These are phyloP conservation scores for Candida ponderosae DNA, from an alignment of 805 yeast genomes.

Conservation along the genomic window DNA sequence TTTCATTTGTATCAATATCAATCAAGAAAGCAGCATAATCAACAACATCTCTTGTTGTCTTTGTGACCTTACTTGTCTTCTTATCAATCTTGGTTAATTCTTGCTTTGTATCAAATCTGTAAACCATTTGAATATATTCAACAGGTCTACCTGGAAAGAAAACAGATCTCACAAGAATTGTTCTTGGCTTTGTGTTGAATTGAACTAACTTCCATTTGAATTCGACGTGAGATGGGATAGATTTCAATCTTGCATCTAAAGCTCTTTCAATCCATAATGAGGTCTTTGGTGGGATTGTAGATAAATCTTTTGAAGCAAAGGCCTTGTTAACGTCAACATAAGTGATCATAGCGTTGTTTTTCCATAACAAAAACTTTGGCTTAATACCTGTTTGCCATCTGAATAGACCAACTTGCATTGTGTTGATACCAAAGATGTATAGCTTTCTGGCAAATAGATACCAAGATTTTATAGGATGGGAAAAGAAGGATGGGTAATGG, in stretches of 20 bases:
- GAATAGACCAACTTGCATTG: constrained; percentile 56
- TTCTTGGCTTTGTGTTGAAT: constrained; percentile 64
- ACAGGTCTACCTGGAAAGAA: constrained; percentile 49
- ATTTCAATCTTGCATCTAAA: constrained; percentile 39
- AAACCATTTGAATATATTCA: constrained; percentile 51
- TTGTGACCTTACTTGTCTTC: constrained; percentile 35
- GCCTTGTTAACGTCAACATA: constrained; percentile 76
- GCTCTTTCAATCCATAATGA: constrained; percentile 62
- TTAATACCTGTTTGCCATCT: constrained; percentile 62
- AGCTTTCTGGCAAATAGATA: constrained; percentile 49
- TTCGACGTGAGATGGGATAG: constrained; percentile 49
- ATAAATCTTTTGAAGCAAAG: constrained; percentile 57
- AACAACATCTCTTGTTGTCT: constrained; percentile 42
- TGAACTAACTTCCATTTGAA: constrained; percentile 74
- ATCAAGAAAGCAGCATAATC: constrained; percentile 58
- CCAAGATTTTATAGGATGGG: constrained; percentile 33
- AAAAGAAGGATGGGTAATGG: constrained; percentile 34
- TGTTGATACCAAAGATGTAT: constrained; percentile 59
- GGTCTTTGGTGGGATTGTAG: constrained; percentile 33
- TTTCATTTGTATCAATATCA: constrained; percentile 50
- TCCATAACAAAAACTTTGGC: constrained; percentile 72
- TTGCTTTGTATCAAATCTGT: constrained; percentile 57
- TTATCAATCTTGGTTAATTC: constrained; percentile 41
- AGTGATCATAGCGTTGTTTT: constrained; percentile 71
- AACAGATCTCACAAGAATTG: constrained; percentile 62